Conservation (phyloP, 805 yeast genomes). For the Alloascoidea africana region DNA sequence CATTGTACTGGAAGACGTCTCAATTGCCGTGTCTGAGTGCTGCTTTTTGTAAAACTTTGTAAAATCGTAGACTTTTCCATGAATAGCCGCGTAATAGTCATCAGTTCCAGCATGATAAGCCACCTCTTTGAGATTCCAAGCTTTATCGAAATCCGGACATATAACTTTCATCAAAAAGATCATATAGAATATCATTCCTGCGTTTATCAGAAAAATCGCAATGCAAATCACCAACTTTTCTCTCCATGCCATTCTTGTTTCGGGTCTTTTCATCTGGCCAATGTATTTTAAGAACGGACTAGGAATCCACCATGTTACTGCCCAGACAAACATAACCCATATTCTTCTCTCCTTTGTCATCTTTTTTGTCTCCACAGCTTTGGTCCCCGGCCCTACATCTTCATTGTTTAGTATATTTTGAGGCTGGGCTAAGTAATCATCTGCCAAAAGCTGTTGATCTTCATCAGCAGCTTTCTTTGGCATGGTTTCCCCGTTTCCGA, state of each 20-base stretch:
- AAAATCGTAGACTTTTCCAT: conserved; percentile 24
- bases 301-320: conserved; percentile 25
- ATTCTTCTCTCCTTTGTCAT: conserved; percentile 16
- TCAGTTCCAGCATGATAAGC: conserved; percentile 18
- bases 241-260: conserved; percentile 26
- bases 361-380: conserved; percentile 15
- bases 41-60: conserved; percentile 22
- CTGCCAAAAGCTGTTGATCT: conserved; percentile 3
- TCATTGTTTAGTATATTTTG: conserved; percentile 18
- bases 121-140: conserved; percentile 22
- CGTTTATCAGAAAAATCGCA: conserved; percentile 20
- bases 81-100: conserved; percentile 22
- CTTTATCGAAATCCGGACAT: conserved; percentile 25
- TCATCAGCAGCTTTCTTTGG: not conserved
- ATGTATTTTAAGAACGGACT: conserved; percentile 17
- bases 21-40: conserved; percentile 22
- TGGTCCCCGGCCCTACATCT: conserved; percentile 9
- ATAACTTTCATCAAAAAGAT: conserved; percentile 21
- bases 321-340: conserved; percentile 25
- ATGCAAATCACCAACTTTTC: conserved; percentile 22
- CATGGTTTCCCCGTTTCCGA: not conserved
- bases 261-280: conserved; percentile 23
- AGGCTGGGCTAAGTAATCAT: conserved; percentile 5
- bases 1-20: conserved; percentile 18
- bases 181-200: conserved; percentile 25